A percentile compares a stretch with the other conserved stretches of the same genome.
Conservation (phyloP, 139 green algal genomes). For the Desmodesmus armatus region DNA sequence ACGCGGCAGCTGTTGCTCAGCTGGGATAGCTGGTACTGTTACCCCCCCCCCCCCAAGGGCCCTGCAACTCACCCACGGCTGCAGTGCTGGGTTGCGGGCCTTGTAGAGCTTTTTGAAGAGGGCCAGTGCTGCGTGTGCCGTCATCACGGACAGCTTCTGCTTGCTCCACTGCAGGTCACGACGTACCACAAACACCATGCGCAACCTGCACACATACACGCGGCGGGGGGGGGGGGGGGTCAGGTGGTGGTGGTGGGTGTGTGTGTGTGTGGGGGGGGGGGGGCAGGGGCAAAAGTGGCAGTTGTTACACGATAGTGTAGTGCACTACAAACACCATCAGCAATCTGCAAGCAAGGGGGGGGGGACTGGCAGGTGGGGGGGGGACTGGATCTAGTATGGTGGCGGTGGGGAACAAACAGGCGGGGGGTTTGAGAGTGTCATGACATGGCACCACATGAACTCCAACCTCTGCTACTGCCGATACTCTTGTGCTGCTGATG, state of each 20-base stretch:
- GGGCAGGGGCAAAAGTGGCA: background rate
- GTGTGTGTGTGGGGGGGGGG: background rate
- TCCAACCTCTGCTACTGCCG: too few species aligned
- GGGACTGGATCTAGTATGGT: too few species aligned
- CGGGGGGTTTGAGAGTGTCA: too few species aligned
- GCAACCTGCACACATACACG: constrained; percentile 8
- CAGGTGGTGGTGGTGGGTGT: background rate
- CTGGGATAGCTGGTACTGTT: too few species aligned
- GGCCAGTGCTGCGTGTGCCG: constrained; percentile 14
- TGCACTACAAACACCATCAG: background rate
- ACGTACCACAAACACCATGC: constrained; percentile 40
- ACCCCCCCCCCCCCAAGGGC: too few species aligned
- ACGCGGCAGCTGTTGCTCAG: too few species aligned
- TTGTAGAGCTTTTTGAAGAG: constrained; percentile 45
- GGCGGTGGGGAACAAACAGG: too few species aligned
- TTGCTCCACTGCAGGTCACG: constrained; percentile 11
- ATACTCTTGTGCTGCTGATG: too few species aligned
- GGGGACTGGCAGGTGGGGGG: background rate
- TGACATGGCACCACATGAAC: too few species aligned
- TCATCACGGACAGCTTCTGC: constrained; percentile 35
- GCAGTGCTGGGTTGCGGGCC: constrained; percentile 1
- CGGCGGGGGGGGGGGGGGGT: background rate
- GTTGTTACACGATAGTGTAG: background rate
- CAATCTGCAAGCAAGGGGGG: background rate
- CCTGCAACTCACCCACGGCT: constrained; percentile 33